These are phyloP conservation scores for Ogataea chonburiensis DNA, from an alignment of 805 yeast species.

Conservation along the genomic window DNA sequence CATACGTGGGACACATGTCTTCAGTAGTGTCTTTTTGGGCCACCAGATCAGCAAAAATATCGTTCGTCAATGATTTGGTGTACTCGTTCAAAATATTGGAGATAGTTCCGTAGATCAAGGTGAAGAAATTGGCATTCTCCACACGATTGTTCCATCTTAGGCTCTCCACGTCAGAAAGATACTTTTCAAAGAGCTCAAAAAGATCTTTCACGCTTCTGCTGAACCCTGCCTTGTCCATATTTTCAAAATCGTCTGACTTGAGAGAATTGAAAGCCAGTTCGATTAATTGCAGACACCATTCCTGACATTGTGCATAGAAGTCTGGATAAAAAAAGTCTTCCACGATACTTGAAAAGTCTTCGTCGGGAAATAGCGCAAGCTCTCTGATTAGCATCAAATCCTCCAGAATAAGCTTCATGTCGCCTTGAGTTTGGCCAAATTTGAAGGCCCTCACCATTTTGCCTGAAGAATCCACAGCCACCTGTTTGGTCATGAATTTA, in stretches of 20 bases:
- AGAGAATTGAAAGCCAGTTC: constrained; percentile 10
- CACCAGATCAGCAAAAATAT: constrained; percentile 12
- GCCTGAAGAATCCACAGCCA: constrained; percentile 8
- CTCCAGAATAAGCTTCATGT: constrained; percentile 10
- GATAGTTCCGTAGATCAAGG: constrained; percentile 6
- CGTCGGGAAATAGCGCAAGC: constrained; percentile 7
- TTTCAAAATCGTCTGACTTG: constrained; percentile 11
- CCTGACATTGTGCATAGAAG: constrained; percentile 15
- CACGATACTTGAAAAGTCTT: constrained; percentile 9
- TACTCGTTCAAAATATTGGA: constrained; percentile 6
- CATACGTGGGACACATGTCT: constrained; percentile 11
- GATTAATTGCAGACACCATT: constrained; percentile 15
- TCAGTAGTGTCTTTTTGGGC: constrained; percentile 1
- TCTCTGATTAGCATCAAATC: constrained; percentile 13
- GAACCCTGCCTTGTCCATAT: constrained; percentile 15
- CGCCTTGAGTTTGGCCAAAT: not conserved
- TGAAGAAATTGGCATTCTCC: constrained; percentile 15
- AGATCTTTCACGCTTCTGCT: constrained; percentile 16
- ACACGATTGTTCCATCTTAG: constrained; percentile 9
- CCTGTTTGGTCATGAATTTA: constrained; percentile 10
- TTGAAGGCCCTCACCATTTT: constrained; percentile 10
- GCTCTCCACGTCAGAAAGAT: constrained; percentile 6
- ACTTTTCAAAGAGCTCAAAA: constrained; percentile 14
- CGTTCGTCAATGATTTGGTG: constrained; percentile 13
- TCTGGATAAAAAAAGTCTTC: constrained; percentile 17